Percentiles rank a stretch among this genome's conserved stretches.
phyloP scores from a whole-genome alignment of 1,284 basidiomycete species.

The Pholiota adiposa region DNA sequence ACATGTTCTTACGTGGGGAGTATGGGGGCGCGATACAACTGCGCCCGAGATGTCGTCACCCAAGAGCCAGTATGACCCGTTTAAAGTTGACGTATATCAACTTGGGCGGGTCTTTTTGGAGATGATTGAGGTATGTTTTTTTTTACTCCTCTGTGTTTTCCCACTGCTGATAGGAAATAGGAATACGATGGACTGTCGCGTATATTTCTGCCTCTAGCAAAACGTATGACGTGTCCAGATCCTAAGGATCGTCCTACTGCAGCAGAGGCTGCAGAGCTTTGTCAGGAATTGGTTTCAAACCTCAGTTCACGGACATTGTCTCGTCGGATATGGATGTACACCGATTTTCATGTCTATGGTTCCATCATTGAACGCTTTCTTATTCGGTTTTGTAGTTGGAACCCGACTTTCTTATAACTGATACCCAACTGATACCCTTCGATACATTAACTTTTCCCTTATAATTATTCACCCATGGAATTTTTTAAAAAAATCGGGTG shows the following conservation, averaged over 20 bases:
- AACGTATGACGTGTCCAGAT: neutral
- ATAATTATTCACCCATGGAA: too few relatives aligned
- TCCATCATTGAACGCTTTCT: neutral
- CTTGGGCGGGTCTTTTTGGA: slow-evolving; percentile 23
- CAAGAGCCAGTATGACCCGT: slow-evolving; percentile 25
- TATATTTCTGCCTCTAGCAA: neutral
- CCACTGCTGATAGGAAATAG: neutral
- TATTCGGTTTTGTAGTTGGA: neutral
- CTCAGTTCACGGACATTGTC: neutral
- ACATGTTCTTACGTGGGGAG: neutral
- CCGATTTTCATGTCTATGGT: neutral
- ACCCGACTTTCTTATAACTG: neutral
- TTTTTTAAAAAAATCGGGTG: too few relatives aligned
- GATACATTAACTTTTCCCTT: too few relatives aligned
- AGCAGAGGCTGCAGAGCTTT: neutral
- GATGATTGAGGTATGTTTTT: slow-evolving; percentile 5
- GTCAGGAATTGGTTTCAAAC: neutral
- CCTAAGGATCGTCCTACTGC: neutral
- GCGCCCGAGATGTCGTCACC: slow-evolving; percentile 27
- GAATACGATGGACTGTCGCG: neutral
- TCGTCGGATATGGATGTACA: neutral
- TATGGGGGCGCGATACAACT: slow-evolving; percentile 13
- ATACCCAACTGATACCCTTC: too few relatives aligned
- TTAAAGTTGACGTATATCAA: slow-evolving; percentile 30
- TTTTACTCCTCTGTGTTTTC: neutral